Base-by-base conservation (phyloP, 805 yeast species). In the Candida tibetensis region DNA sequence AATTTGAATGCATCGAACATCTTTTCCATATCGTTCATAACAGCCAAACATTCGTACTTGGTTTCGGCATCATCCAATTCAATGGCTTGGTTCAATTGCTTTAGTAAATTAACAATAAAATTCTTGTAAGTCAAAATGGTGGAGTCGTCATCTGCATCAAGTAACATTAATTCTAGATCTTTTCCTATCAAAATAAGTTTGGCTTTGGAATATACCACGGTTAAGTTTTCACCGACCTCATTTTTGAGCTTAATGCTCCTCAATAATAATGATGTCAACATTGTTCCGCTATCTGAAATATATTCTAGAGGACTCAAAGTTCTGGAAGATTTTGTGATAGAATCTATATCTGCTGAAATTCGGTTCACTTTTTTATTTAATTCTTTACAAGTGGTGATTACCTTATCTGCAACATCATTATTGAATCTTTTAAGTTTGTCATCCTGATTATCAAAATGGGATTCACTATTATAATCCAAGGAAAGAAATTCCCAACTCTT, bases 1-100 rank as follows among this genome's bases (percentile, higher is more conserved):
- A 64, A 45, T 42, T 65, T 68, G 48, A 57, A 68, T 0, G 78
- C 72, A 32, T 79, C 82, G 55, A 80, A 82, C 88, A 83, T 83
- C 47, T 79, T 74, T 51, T 82, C 89, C 60, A 83, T 81, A 47
- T 82, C 89, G 42, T 72, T 71, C 19, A 83, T 77, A 21, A 81
- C 81, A 0, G 79, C 77, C 38, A 82, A 66, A 47, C 87, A 82
- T 52, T 83, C 88, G 60, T 77, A 73, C 39, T 80, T 78, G 9
- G 75, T 75, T 29, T 75, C 72, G 14, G 72, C 69, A 49, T 82
- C 85, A 23, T 76, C 74, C 12, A 62, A 54, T 5, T 68, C 69
- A 5, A 79, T 73, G 2, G 84, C 76, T 12, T 60, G 62, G 39
- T 79, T 77, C 41, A 82, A 60, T 49, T 82, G 88, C 32, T 67